These are phyloP conservation scores for Reutealis trisperma DNA, from an alignment of 345 rosid genomes.

Conservation along the genomic window DNA sequence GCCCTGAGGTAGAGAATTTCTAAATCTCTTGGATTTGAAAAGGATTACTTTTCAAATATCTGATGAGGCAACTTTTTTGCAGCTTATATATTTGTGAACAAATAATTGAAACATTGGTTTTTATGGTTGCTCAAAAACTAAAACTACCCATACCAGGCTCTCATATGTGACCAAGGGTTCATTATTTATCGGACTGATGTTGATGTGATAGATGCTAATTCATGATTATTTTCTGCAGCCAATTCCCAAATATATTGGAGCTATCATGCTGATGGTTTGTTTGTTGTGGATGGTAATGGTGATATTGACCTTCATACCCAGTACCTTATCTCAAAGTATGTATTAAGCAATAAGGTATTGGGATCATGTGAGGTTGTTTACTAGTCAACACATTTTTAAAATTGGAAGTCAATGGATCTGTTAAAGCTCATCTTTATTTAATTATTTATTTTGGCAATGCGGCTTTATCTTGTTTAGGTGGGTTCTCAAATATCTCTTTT, in stretches of 20 bases:
- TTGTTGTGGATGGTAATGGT: background rate
- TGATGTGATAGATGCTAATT: background rate
- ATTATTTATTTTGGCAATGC: no score
- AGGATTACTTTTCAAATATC: background rate
- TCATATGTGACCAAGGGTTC: background rate
- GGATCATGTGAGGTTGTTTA: background rate
- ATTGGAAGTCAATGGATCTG: constrained; percentile 14
- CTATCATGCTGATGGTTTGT: background rate
- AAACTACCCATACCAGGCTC: background rate
- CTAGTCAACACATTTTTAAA: background rate
- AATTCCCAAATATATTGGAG: background rate
- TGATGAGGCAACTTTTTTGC: background rate
- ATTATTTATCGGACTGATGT: background rate
- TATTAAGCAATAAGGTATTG: background rate
- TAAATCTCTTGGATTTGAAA: background rate
- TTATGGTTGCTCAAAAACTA: background rate
- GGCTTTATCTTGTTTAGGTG: no score
- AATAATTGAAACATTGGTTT: background rate
- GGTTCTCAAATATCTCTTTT: no score
- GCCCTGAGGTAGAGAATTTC: background rate
- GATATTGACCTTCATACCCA: background rate
- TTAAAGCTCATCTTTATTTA: no score
- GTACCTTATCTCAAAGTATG: background rate
- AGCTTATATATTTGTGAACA: background rate
- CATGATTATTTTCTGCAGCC: background rate